Evolutionary conservation across 1,139 yeast genomes (phyloP), one percentile per base, ranked within the genome.

Genomic region (Suhomyces coccinellae): DNA sequence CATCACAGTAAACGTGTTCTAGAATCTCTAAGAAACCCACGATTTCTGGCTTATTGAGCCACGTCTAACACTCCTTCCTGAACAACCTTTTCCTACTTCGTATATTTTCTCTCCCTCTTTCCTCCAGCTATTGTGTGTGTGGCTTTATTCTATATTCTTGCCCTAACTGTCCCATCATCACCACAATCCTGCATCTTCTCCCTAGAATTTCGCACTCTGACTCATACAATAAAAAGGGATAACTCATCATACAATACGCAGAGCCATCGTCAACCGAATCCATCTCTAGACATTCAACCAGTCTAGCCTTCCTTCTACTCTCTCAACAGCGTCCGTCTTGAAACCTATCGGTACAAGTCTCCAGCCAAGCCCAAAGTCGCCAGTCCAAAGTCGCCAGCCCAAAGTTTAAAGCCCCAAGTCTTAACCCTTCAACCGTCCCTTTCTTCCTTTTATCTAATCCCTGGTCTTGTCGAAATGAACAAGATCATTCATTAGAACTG

Each of bases 141-240:
- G 20, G 20, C 6, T 4, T 4, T 6, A 4, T 17, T 6, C 20
- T 17, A 4, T 17, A 17, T 6, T 17, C 20, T 4, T 20, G 24
- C 24, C 24, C 24, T 20, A 20, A 20, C 24, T 2, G n/a, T n/a
- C 7, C 24, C 24, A 20, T 5, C 24, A n/a, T n/a, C 24, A 20
- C 24, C 24, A 20, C 24, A 20, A 20, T 20, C 24, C 24, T 20
- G 24, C 24, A 20, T 20, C 24, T 20, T 20, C 24, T 6, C 24
- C 6, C n/a, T n/a, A n/a, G 9, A 28, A 12, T 6, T 13, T 36
- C 37, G 32, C 38, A 26, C 22, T 45, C 48, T 45, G 48, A 45
- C 45, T 45, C 48, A 45, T 45, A 36, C 35, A 20, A 20, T 4
- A 41, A 41, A 36, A 36, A 36, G 44, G 44, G 44, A 41, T 36